Evolutionary conservation across 768 basidiomycete species (phyloP), one percentile per base, ranked within the genome.

Genomic region (Brasilioporus rufonigricans): DNA sequence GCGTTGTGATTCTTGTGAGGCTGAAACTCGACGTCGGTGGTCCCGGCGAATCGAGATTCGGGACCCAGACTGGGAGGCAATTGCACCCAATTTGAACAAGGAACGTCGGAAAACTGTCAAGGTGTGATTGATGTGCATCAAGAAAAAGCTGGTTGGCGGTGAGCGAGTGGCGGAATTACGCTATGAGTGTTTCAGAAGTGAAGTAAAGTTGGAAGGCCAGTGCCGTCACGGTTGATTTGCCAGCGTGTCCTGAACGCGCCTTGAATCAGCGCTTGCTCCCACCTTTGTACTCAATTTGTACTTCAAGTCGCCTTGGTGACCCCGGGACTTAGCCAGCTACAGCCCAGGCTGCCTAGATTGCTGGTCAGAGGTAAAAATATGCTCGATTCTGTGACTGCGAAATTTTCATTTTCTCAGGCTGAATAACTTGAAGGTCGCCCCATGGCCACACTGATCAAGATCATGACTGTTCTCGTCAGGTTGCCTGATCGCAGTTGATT

Each of bases 141-240:
- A 23, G 24, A n/a, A 6, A 29, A 9, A 5, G 55, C 27, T 38
- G 19, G 35, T 36, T 43, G 57, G 58, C 58, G 13, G 58, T 54
- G 49, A 48, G 23, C 32, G 5, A 19, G 39, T 35, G 55, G 39
- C 44, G 8, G 21, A 32, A 35, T 55, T 36, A 56, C 27, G 27
- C 29, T 24, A n/a, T 12, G 31, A 33, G 5, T 32, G 21, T 39
- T 39, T 43, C 14, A 14, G 5, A 24, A 11, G 13, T n/a, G 19
- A 21, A 12, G n/a, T 12, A 2, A 48, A 36, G 35, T 14, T 14
- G 18, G 9, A 21, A 21, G 38, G 19, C 48, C 31, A 12, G 43
- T 32, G 35, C 47, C 24, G n/a, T n/a, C n/a, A 29, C 4, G 27
- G 4, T 36, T 18, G 16, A 32, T 12, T 12, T 11, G 51, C 27